A percentile compares a stretch with the other conserved stretches of the same genome.
Evolutionary conservation across 495 filamentous ascomycete species (phyloP).

Genomic region (Copromyces sp.): DNA sequence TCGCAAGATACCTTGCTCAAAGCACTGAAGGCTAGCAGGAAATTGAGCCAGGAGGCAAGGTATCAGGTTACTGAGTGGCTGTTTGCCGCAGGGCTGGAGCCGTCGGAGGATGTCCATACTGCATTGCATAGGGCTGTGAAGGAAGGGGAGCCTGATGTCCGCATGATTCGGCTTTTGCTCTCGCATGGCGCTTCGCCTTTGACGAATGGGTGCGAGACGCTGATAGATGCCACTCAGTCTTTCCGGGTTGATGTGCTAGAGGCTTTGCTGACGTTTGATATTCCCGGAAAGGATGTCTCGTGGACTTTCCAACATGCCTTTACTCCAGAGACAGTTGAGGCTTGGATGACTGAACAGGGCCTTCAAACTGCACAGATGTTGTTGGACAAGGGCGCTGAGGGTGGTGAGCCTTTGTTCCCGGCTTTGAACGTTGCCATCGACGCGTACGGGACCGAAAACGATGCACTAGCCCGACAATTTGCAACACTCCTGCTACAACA

Average conservation of each 20-base stretch:
- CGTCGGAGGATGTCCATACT: slow-evolving; percentile 29
- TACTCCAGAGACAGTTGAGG: slow-evolving; percentile 14
- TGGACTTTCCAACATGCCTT: slow-evolving; percentile 32
- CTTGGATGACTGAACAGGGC: slow-evolving; percentile 31
- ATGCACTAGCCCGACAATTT: slow-evolving; percentile 26
- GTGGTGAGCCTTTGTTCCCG: slow-evolving; percentile 19
- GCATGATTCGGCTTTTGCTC: slow-evolving; percentile 31
- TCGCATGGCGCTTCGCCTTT: slow-evolving; percentile 31
- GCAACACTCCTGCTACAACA: slow-evolving; percentile 23
- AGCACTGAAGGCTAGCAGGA: slow-evolving; percentile 35
- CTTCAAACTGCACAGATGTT: slow-evolving; percentile 29
- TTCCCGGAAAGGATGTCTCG: slow-evolving; percentile 26
- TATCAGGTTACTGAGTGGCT: slow-evolving; percentile 35
- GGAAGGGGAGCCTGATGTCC: slow-evolving; percentile 29
- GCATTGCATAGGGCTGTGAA: slow-evolving; percentile 33
- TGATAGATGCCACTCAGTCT: slow-evolving; percentile 31
- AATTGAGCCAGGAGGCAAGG: slow-evolving; percentile 29
- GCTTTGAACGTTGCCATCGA: slow-evolving; percentile 29
- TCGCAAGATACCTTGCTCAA: slow-evolving; percentile 29
- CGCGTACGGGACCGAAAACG: slow-evolving; percentile 19
- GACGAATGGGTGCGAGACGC: slow-evolving; percentile 32
- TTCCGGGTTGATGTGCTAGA: slow-evolving; percentile 24
- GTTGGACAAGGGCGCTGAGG: slow-evolving; percentile 29
- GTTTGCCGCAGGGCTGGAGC: slow-evolving; percentile 31
- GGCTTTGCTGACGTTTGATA: slow-evolving; percentile 24